These are phyloP conservation scores for Cornus florida DNA, from an alignment of 148 eudicot species.

Conservation along the genomic window DNA sequence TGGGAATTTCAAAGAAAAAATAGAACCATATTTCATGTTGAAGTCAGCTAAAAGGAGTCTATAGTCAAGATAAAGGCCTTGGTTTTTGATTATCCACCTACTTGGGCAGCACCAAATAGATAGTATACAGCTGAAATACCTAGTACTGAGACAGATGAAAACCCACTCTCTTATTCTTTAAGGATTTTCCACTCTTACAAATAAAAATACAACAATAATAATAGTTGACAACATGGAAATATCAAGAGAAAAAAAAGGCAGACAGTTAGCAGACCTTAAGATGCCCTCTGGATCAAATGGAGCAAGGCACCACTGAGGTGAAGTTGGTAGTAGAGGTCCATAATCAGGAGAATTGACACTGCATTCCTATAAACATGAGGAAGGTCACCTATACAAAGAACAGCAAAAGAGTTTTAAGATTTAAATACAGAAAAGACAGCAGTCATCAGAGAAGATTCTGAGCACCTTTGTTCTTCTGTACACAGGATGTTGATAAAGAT, in stretches of 20 bases:
- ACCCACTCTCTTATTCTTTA: not conserved
- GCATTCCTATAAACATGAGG: constrained; percentile 57
- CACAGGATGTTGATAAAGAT: constrained; percentile 82
- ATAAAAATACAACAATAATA: too few relatives aligned
- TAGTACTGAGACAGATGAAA: not conserved
- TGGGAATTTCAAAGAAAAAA: not conserved
- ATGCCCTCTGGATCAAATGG: constrained; percentile 93
- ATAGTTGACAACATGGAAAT: too few relatives aligned
- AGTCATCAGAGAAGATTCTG: not conserved
- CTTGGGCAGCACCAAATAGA: not conserved
- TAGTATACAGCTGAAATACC: not conserved
- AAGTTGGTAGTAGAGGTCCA: constrained; percentile 71
- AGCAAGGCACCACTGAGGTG: constrained; percentile 90
- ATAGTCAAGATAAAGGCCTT: not conserved
- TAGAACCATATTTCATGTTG: not conserved
- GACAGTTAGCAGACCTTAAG: constrained; percentile 47
- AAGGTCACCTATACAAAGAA: constrained; percentile 9
- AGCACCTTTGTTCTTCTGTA: constrained; percentile 74
- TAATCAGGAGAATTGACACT: constrained; percentile 88
- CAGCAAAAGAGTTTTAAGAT: not conserved
- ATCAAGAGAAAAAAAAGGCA: constrained; percentile 1
- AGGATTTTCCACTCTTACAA: not conserved
- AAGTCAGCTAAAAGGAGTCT: not conserved
- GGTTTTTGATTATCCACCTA: not conserved
- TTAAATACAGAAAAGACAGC: constrained; percentile 3